These are phyloP conservation scores for Leucocoprinus birnbaumii DNA, from an alignment of 768 basidiomycete species.

Conservation along the genomic window DNA sequence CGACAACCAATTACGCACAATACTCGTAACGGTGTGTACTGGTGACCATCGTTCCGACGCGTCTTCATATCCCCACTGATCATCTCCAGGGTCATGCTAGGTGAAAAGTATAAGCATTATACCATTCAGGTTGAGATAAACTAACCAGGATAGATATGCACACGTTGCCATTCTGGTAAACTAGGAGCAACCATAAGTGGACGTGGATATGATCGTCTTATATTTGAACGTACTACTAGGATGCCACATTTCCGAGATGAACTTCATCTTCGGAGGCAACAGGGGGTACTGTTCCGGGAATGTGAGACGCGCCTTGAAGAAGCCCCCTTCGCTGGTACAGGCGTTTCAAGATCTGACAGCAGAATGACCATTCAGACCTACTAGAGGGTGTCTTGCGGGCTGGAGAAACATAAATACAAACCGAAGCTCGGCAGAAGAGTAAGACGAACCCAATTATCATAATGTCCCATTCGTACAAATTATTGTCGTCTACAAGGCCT, in stretches of 20 bases:
- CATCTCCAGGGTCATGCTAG: constrained; percentile 95
- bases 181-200: constrained; percentile 37
- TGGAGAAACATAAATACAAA: constrained; percentile 26
- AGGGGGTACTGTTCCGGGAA: constrained; percentile 93
- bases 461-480: constrained; percentile 96
- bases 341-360: constrained; percentile 11
- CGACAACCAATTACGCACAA: constrained; percentile 47
- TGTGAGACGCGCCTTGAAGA: constrained; percentile 86
- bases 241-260: constrained; percentile 95
- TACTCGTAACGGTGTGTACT: constrained; percentile 92
- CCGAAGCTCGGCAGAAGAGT: background rate
- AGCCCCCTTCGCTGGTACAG: constrained; percentile 83
- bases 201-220: background rate
- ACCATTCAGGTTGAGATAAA: constrained; percentile 5
- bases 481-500: constrained; percentile 94
- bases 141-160: constrained; percentile 93
- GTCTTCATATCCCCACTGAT: constrained; percentile 96
- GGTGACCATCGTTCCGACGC: constrained; percentile 98
- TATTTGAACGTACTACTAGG: constrained; percentile 76
- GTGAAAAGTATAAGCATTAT: no score
- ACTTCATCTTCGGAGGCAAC: constrained; percentile 92
- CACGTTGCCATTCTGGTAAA: constrained; percentile 89
- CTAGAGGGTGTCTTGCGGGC: constrained; percentile 93
- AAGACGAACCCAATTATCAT: constrained; percentile 82
- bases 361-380: constrained; percentile 31